Evolutionary conservation across 352 stramenopile species (phyloP).

Genomic region (Globisporangium takayamanum): DNA sequence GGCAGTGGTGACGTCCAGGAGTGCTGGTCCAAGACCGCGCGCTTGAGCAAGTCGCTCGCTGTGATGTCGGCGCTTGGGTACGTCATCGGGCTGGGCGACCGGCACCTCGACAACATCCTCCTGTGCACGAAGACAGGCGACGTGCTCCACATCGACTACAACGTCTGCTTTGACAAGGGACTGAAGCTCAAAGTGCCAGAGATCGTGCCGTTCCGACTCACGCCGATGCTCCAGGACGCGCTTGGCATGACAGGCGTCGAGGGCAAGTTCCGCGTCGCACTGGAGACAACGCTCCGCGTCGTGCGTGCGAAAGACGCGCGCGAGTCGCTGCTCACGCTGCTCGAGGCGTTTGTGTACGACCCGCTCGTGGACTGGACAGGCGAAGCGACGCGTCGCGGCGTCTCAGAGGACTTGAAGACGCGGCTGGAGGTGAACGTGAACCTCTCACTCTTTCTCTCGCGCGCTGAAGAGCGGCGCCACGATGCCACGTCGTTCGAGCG

Average conservation of each 20-base stretch:
- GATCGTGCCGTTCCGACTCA: constrained; percentile 88
- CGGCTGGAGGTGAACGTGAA: constrained; percentile 82
- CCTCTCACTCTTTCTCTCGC: constrained; percentile 77
- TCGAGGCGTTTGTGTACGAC: constrained; percentile 86
- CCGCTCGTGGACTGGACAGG: constrained; percentile 72
- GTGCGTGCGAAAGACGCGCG: constrained; percentile 53
- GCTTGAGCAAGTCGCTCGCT: constrained; percentile 69
- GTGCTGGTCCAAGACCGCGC: constrained; percentile 44
- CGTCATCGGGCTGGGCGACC: constrained; percentile 85
- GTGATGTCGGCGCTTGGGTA: constrained; percentile 88
- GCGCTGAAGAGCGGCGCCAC: constrained; percentile 66
- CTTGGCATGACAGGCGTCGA: constrained; percentile 74
- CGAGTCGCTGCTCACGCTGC: constrained; percentile 61
- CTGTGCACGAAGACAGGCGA: constrained; percentile 71
- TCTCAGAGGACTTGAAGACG: constrained; percentile 45
- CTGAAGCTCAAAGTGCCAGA: constrained; percentile 84
- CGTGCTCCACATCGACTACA: constrained; percentile 91
- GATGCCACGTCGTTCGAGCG: constrained; percentile 46
- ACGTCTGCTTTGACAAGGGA: constrained; percentile 90
- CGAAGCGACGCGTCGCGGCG: constrained; percentile 30
- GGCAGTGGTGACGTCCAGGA: constrained; percentile 55
- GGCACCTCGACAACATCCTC: constrained; percentile 90
- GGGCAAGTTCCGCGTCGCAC: constrained; percentile 58
- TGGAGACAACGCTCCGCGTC: constrained; percentile 70
- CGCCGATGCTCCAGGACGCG: constrained; percentile 67